These are phyloP conservation scores for Collybia sordida DNA, from an alignment of 768 basidiomycete genomes.

Conservation along the genomic window DNA sequence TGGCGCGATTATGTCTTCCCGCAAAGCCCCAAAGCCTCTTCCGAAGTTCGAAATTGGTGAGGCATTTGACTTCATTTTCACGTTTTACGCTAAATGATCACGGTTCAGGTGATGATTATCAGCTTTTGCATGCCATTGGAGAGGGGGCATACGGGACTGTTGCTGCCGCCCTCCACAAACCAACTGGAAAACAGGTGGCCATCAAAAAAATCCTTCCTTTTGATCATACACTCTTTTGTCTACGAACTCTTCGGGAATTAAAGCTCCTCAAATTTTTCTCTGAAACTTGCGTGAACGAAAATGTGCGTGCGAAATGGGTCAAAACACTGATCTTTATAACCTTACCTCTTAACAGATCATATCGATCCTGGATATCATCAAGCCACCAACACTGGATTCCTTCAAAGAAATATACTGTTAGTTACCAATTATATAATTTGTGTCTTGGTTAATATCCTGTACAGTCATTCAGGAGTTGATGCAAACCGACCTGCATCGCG, in stretches of 20 bases:
- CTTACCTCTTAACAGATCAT: slow-evolving; percentile 61
- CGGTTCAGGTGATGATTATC: slow-evolving; percentile 64
- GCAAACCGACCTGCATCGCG: slow-evolving; percentile 90
- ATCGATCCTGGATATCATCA: slow-evolving; percentile 88
- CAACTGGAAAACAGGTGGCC: slow-evolving; percentile 81
- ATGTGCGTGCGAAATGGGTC: slow-evolving; percentile 40
- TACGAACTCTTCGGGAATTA: slow-evolving; percentile 87
- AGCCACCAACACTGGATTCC: slow-evolving; percentile 67
- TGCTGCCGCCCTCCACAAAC: slow-evolving; percentile 82
- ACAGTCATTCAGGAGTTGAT: slow-evolving; percentile 84
- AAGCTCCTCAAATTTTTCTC: slow-evolving; percentile 88
- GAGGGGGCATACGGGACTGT: slow-evolving; percentile 93
- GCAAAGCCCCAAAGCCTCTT: slow-evolving; percentile 61
- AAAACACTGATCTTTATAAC: slow-evolving; percentile 5
- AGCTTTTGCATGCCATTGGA: slow-evolving; percentile 71
- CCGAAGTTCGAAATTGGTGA: slow-evolving; percentile 74
- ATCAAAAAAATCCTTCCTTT: slow-evolving; percentile 97
- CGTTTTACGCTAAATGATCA: neutral
- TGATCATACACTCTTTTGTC: slow-evolving; percentile 89
- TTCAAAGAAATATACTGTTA: slow-evolving; percentile 89
- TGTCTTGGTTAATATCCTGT: neutral
- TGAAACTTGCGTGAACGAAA: slow-evolving; percentile 78
- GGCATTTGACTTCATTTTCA: slow-evolving; percentile 8
- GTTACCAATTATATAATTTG: slow-evolving; percentile 1
- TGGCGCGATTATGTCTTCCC: slow-evolving; percentile 53